Conservation (phyloP, 2,329 filamentous ascomycete genomes). For the Coniochaeta sp. region DNA sequence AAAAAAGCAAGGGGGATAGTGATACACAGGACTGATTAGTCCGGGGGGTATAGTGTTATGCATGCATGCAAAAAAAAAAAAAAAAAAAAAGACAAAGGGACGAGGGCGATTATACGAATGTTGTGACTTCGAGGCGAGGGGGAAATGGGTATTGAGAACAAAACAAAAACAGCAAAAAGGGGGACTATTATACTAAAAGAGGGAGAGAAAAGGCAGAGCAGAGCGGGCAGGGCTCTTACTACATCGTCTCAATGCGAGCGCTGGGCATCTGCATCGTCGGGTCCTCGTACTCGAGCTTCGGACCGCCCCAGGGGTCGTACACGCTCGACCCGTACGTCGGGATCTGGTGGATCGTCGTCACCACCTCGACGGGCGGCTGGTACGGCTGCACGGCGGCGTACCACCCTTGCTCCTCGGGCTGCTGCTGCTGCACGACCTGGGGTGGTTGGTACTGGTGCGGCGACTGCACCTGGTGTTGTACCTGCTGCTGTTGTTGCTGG, state of each 20-base stretch:
- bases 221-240: conserved; percentile 12
- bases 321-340: conserved; percentile 42
- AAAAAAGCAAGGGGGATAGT: background rate
- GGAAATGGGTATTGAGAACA: background rate
- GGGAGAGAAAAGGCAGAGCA: conserved; percentile 5
- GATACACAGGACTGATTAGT: background rate
- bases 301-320: conserved; percentile 45
- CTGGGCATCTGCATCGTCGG: conserved; percentile 53
- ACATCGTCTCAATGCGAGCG: conserved; percentile 50
- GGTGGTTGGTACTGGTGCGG: conserved; percentile 26
- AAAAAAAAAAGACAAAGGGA: background rate
- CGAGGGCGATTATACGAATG: conserved; percentile 4
- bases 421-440: conserved; percentile 25
- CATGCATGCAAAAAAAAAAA: background rate
- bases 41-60: conserved; percentile 3
- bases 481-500: conserved; percentile 18
- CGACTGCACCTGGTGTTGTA: conserved; percentile 21
- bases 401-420: conserved; percentile 40
- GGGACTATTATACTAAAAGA: conserved; percentile 2
- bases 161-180: background rate
- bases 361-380: conserved; percentile 50
- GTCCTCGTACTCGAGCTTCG: conserved; percentile 53
- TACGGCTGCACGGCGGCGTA: conserved; percentile 43
- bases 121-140: conserved; percentile 1
- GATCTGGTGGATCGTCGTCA: conserved; percentile 42